phyloP scores from a whole-genome alignment of 139 green algal species.

The Closterium sp. region DNA sequence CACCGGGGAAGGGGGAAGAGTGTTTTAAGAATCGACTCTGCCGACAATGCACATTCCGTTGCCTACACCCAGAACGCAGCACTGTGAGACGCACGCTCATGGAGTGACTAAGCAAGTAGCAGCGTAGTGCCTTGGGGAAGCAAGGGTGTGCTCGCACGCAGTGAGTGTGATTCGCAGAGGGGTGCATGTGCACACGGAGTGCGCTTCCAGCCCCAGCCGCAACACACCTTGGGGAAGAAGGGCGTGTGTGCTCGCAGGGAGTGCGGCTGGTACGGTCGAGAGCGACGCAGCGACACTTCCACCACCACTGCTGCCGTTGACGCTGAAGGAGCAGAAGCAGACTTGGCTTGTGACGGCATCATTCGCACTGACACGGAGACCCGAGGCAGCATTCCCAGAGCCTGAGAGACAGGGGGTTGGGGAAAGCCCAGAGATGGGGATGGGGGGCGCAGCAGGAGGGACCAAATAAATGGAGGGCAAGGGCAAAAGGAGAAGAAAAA shows the following conservation, averaged over 20 bases:
- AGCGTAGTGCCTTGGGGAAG: too few species aligned
- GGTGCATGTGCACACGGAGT: too few species aligned
- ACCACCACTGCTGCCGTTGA: not conserved
- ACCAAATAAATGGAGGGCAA: conserved; percentile 9
- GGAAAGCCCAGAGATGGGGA: not conserved
- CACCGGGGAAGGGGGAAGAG: not conserved
- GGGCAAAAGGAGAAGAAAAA: conserved; percentile 9
- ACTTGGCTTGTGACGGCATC: not conserved
- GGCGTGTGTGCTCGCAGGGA: conserved; percentile 69
- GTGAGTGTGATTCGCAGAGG: too few species aligned
- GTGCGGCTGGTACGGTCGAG: not conserved
- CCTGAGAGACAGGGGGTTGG: not conserved
- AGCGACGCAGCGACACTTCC: conserved; percentile 20
- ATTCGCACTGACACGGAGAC: not conserved
- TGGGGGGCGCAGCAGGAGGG: not conserved
- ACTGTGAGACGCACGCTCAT: too few species aligned
- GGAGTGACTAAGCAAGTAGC: too few species aligned
- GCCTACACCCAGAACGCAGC: too few species aligned
- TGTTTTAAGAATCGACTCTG: conserved; percentile 40
- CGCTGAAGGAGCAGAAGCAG: not conserved
- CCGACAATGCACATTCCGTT: too few species aligned
- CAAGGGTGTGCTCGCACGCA: too few species aligned
- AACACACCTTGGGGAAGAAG: conserved; percentile 75
- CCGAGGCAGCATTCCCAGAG: conserved; percentile 7
- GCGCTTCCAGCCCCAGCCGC: too few species aligned